Conservation (phyloP, 2,329 filamentous ascomycete genomes). For the Penicillium vulpinum region DNA sequence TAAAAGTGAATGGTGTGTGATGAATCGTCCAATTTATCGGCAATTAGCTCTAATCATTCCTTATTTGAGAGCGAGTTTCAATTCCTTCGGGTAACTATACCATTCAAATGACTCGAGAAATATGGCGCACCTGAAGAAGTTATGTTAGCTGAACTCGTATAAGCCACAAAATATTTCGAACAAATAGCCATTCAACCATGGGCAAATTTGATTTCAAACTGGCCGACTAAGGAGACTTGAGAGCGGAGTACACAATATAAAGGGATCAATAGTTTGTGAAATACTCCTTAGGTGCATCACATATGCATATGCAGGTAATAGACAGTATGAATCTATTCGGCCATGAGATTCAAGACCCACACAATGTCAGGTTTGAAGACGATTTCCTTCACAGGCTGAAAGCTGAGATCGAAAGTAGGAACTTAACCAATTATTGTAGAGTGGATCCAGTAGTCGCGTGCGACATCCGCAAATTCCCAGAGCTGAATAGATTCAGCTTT, state of each 20-base stretch:
- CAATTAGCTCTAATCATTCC: not conserved
- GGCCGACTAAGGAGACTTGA: not conserved
- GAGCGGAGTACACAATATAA: not conserved
- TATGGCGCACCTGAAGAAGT: not conserved
- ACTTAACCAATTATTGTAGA: not conserved
- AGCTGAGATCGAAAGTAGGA: no score
- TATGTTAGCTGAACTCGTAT: not conserved
- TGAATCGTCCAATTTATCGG: slow-evolving; percentile 69
- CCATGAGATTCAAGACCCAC: not conserved
- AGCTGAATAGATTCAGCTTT: not conserved
- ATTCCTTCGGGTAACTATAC: not conserved
- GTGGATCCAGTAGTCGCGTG: not conserved
- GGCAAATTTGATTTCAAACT: not conserved
- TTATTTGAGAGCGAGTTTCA: not conserved
- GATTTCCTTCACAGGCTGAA: no score
- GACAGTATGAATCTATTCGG: not conserved
- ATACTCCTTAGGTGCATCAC: not conserved
- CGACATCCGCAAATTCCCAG: not conserved
- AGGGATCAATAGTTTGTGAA: not conserved
- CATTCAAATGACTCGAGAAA: not conserved
- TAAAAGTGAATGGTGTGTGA: slow-evolving; percentile 91
- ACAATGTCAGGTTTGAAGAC: no score
- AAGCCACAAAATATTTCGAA: not conserved
- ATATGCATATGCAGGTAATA: not conserved
- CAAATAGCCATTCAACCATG: no score